These are phyloP conservation scores for Trichoderma endophyticum DNA, from an alignment of 2,329 filamentous ascomycete species.

Conservation along the genomic window DNA sequence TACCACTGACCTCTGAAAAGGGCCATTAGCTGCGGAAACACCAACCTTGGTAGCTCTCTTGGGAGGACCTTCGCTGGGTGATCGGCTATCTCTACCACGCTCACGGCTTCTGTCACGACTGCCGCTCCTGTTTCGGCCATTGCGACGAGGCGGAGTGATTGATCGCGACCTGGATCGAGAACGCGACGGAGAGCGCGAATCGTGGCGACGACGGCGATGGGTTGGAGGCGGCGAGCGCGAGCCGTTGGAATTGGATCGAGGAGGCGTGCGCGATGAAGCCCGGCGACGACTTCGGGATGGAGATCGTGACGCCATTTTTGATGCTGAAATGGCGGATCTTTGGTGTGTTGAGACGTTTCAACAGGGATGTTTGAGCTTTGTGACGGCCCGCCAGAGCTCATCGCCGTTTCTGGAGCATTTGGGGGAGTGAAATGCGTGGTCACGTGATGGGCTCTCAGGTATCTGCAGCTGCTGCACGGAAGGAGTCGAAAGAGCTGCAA, in stretches of 20 bases:
- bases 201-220: slow-evolving; percentile 30
- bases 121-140: slow-evolving; percentile 31
- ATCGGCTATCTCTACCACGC: slow-evolving; percentile 35
- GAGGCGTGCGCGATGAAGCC: slow-evolving; percentile 36
- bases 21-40: neutral
- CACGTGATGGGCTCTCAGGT: slow-evolving; percentile 7
- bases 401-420: neutral
- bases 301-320: slow-evolving; percentile 30
- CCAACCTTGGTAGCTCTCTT: slow-evolving; percentile 53
- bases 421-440: slow-evolving; percentile 7
- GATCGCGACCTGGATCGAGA: slow-evolving; percentile 28
- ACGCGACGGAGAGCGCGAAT: slow-evolving; percentile 31
- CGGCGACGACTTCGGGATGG: slow-evolving; percentile 33
- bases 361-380: neutral
- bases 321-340: neutral
- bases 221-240: slow-evolving; percentile 31
- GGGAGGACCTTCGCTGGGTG: slow-evolving; percentile 38
- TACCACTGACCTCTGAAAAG: neutral
- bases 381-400: neutral
- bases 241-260: slow-evolving; percentile 33
- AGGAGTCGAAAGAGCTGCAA: neutral
- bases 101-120: slow-evolving; percentile 35
- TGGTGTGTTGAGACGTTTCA: neutral
- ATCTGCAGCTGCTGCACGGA: neutral
- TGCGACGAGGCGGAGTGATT: slow-evolving; percentile 32